Percentiles rank a stretch among this genome's conserved stretches.
These are phyloP conservation scores for Pythium guiyangense DNA, from an alignment of 352 stramenopile genomes.

Conservation along the genomic window DNA sequence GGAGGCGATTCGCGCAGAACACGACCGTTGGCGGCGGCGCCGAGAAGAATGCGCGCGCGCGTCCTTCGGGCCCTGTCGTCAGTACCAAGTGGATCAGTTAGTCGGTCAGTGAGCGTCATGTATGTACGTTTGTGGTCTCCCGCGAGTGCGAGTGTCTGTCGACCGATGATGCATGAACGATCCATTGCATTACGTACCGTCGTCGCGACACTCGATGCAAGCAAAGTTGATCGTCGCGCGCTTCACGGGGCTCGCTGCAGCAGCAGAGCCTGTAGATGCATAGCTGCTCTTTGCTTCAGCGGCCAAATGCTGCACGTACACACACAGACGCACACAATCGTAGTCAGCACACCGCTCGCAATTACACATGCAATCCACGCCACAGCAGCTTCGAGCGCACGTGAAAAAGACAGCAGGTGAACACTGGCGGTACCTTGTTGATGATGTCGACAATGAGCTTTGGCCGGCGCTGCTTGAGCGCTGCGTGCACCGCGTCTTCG, in stretches of 20 bases:
- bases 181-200: slow-evolving; percentile 20
- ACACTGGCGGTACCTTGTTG: slow-evolving; percentile 42
- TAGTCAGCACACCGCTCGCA: neutral
- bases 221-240: slow-evolving; percentile 56
- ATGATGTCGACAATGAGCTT: slow-evolving; percentile 69
- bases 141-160: too few relatives aligned
- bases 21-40: slow-evolving; percentile 75
- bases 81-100: neutral
- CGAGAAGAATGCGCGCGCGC: slow-evolving; percentile 79
- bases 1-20: slow-evolving; percentile 76
- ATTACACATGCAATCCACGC: neutral
- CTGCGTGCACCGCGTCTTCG: slow-evolving; percentile 71
- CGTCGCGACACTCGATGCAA: slow-evolving; percentile 70
- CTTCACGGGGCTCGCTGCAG: neutral
- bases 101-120: neutral
- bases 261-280: neutral
- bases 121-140: neutral
- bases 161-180: neutral
- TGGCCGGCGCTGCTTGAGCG: slow-evolving; percentile 64
- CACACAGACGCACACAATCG: slow-evolving; percentile 2
- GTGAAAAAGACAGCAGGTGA: neutral
- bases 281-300: slow-evolving; percentile 23
- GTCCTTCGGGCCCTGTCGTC: slow-evolving; percentile 54
- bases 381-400: neutral
- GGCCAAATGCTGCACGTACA: slow-evolving; percentile 37